Base-by-base conservation (phyloP, 108 stramenopile species). In the Pseudonitzschia delicatissima region DNA sequence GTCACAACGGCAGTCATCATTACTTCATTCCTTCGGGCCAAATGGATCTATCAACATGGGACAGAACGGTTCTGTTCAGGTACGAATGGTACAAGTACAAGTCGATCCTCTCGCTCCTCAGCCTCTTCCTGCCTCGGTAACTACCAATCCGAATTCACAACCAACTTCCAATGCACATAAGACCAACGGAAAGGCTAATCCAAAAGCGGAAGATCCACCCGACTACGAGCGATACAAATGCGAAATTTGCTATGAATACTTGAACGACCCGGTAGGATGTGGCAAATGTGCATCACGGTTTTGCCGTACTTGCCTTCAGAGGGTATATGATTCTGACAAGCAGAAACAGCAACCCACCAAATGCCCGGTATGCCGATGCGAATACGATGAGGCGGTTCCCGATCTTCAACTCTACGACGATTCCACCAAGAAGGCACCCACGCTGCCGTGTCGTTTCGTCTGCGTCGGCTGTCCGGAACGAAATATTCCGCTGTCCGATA, bases 261-360 rank as follows among this genome's bases (percentile, higher is more conserved):
- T 77, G 69, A 42, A 61, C 2, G 64, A 62, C 0, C 76, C 76
- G 4, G 69, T 63, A 27, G 64, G 76, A 25, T 77, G 76, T 62
- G 69, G 61, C 8, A 55, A 63, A 48, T 77, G 76, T 62, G 51
- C 66, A 5, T 45, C 48, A 51, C 64, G 76, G 2, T 77, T 77
- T 62, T 77, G 69, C 62, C 65, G 49, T 20, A 13, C 36, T 4
- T 77, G 76, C 49, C 47, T 77, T 8, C 21, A 26, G 20, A 44
- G 69, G 25, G 68, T 65, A 9, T 13, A 37, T n/a, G 33, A 67
- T 29, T 34, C 47, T 4, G 42, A 67, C n/a, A 7, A 21, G 3
- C 34, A 42, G 52, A 52, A 28, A 53, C 17, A 59, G 42, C 31
- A 35, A 39, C 2, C 44, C 15, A 60, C 67, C 29, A 75, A 55